Evolutionary conservation across 495 filamentous ascomycete genomes (phyloP).

Genomic region (Hypoxylon rickii): DNA sequence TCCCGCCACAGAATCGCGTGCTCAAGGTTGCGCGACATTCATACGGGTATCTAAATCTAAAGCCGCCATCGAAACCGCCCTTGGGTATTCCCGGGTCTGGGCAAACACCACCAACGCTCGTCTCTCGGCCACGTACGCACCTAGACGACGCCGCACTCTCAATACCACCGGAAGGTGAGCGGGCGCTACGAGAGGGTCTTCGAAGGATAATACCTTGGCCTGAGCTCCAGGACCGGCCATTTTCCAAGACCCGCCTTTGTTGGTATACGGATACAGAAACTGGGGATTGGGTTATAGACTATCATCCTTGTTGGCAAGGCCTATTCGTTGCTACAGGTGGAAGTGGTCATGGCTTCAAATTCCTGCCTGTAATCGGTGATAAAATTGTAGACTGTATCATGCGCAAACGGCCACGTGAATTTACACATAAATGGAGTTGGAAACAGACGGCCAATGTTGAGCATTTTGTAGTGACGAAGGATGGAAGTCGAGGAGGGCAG

Average conservation of each 20-base stretch:
- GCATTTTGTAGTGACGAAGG: conserved; percentile 55
- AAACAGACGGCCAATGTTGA: conserved; percentile 37
- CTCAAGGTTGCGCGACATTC: conserved; percentile 84
- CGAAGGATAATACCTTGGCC: conserved; percentile 62
- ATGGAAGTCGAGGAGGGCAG: conserved; percentile 67
- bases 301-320: conserved; percentile 67
- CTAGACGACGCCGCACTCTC: conserved; percentile 45
- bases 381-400: conserved; percentile 72
- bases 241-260: conserved; percentile 73
- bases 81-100: conserved; percentile 37
- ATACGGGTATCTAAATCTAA: conserved; percentile 79
- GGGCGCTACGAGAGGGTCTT: conserved; percentile 64
- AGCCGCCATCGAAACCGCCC: conserved; percentile 46
- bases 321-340: conserved; percentile 85
- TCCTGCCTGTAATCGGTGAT: conserved; percentile 82
- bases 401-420: conserved; percentile 58
- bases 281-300: conserved; percentile 79
- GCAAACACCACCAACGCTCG: conserved; percentile 7
- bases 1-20: conserved; percentile 70
- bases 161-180: conserved; percentile 64
- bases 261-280: conserved; percentile 87
- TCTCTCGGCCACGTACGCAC: conserved; percentile 55
- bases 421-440: conserved; percentile 74
- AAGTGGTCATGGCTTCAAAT: conserved; percentile 88
- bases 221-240: conserved; percentile 63